A percentile compares a stretch with the other conserved stretches of the same genome.
These are phyloP conservation scores for Leccinum pachyderme DNA, from an alignment of 1,284 basidiomycete genomes.

Conservation along the genomic window DNA sequence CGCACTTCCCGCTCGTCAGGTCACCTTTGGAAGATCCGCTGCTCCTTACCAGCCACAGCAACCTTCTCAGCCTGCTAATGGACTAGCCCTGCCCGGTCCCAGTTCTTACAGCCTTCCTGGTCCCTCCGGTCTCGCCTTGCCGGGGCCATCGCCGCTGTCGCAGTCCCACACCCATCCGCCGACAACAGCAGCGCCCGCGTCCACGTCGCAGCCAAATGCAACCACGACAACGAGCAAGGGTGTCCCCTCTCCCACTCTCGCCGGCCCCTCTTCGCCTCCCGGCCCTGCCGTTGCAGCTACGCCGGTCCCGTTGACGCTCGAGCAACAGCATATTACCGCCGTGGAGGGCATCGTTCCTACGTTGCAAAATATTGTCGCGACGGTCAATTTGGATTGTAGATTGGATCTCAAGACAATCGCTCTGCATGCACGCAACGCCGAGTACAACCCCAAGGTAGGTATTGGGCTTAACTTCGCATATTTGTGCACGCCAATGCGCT, in stretches of 20 bases:
- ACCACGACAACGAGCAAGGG: slow-evolving; percentile 28
- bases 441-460: slow-evolving; percentile 99
- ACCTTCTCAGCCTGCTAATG: slow-evolving; percentile 38
- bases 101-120: slow-evolving; percentile 47
- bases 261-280: background rate
- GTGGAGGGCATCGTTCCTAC: slow-evolving; percentile 95
- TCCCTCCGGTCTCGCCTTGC: slow-evolving; percentile 42
- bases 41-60: slow-evolving; percentile 45
- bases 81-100: slow-evolving; percentile 49
- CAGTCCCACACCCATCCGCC: slow-evolving; percentile 40
- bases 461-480: slow-evolving; percentile 39
- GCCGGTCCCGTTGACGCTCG: slow-evolving; percentile 72
- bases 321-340: slow-evolving; percentile 89
- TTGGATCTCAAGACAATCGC: slow-evolving; percentile 99
- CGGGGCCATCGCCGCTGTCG: slow-evolving; percentile 37
- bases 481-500: slow-evolving; percentile 60
- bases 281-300: background rate
- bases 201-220: slow-evolving; percentile 29
- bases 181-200: slow-evolving; percentile 22
- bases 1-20: slow-evolving; percentile 70
- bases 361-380: slow-evolving; percentile 98
- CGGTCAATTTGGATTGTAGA: slow-evolving; percentile 96
- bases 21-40: slow-evolving; percentile 69
- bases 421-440: slow-evolving; percentile 95
- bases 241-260: slow-evolving; percentile 22